Conservation (phyloP, 2,329 filamentous ascomycete genomes). For the Apiospora rasikravindrae region DNA sequence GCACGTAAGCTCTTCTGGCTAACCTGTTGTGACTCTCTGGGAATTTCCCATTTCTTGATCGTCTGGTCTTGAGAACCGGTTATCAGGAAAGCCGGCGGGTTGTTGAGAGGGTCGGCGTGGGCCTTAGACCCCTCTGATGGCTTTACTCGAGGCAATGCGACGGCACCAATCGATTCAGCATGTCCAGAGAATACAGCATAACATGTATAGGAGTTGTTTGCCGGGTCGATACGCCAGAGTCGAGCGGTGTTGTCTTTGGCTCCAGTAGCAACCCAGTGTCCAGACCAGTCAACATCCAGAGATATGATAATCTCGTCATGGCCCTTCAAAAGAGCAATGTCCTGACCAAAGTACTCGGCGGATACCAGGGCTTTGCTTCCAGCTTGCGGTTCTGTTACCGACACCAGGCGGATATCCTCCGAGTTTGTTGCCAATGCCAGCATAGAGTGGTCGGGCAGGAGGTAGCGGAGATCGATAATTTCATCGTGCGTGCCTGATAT, state of each 20-base stretch:
- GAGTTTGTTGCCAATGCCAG: constrained; percentile 94
- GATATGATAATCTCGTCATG: constrained; percentile 97
- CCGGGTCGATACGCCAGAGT: constrained; percentile 85
- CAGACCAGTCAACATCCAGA: constrained; percentile 94
- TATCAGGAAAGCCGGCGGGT: constrained; percentile 83
- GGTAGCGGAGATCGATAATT: constrained; percentile 90
- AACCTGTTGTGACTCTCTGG: constrained; percentile 54
- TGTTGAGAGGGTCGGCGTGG: constrained; percentile 72
- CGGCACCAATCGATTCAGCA: constrained; percentile 90
- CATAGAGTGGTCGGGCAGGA: constrained; percentile 79
- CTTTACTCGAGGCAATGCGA: constrained; percentile 75
- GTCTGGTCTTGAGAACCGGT: constrained; percentile 96
- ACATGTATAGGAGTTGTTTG: constrained; percentile 76
- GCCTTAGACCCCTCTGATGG: constrained; percentile 74
- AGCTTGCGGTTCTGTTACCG: constrained; percentile 56
- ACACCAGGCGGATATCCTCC: constrained; percentile 89
- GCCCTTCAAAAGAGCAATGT: constrained; percentile 83
- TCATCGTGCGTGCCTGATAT: constrained; percentile 98
- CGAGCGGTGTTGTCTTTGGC: constrained; percentile 96
- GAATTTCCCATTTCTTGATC: constrained; percentile 90
- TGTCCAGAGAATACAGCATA: constrained; percentile 87
- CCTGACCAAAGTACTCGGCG: constrained; percentile 80
- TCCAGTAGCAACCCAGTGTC: constrained; percentile 93
- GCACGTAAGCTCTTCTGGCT: constrained; percentile 66
- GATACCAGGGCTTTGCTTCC: constrained; percentile 37